These are phyloP conservation scores for Rhynchospora breviuscula DNA, from an alignment of 176 grass and related monocot genomes.

Conservation along the genomic window DNA sequence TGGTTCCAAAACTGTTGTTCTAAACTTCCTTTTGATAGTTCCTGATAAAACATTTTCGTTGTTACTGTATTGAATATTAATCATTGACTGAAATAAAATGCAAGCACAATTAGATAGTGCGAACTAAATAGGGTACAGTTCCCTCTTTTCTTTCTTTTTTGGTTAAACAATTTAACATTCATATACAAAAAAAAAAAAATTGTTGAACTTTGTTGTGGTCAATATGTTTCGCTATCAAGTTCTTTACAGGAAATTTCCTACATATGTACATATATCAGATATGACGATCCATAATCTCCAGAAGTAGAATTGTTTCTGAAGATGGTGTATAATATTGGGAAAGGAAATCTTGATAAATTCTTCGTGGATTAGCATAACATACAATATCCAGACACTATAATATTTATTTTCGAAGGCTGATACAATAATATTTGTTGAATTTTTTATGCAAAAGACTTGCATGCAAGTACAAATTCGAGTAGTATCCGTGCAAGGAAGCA, in stretches of 20 bases:
- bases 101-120: not conserved
- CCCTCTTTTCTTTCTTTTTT: not conserved
- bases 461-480: not conserved
- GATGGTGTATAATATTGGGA: not conserved
- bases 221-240: not conserved
- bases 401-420: not conserved
- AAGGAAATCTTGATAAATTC: not conserved
- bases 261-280: not conserved
- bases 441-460: not conserved
- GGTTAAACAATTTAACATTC: no score
- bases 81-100: not conserved
- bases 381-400: not conserved
- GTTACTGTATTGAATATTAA: not conserved
- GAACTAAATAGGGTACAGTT: not conserved
- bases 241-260: not conserved
- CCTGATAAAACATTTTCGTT: not conserved
- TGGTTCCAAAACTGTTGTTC: not conserved
- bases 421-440: not conserved
- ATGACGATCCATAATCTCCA: not conserved
- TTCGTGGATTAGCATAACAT: not conserved
- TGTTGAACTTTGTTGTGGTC: not conserved
- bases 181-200: no score
- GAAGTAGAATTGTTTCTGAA: not conserved
- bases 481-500: not conserved
- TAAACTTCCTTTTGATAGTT: not conserved